These are phyloP conservation scores for Morella rubra DNA, from an alignment of 306 rosid species.

Conservation along the genomic window DNA sequence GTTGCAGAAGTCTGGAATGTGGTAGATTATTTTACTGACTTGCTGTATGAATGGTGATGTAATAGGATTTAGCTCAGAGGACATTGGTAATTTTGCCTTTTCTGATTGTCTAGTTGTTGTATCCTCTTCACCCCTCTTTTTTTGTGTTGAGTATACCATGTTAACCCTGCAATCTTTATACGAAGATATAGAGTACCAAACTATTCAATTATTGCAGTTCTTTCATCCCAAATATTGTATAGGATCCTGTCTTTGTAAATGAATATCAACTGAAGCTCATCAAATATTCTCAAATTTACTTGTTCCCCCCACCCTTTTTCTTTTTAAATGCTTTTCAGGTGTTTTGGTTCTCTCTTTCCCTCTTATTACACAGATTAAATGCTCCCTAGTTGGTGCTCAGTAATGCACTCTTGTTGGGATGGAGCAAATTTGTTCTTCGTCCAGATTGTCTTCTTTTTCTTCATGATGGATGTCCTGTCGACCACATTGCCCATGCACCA, in stretches of 20 bases:
- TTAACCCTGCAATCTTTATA: constrained; percentile 42
- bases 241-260: background rate
- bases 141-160: constrained; percentile 17
- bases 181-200: constrained; percentile 57
- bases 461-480: background rate
- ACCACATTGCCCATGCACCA: background rate
- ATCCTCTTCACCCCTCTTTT: constrained; percentile 32
- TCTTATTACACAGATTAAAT: background rate
- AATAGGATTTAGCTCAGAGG: constrained; percentile 69
- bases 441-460: no score
- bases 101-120: constrained; percentile 64
- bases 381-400: no score
- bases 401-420: no score
- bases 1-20: constrained; percentile 53
- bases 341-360: background rate
- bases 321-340: background rate
- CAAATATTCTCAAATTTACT: no score
- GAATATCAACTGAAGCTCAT: constrained; percentile 36
- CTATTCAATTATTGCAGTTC: constrained; percentile 47
- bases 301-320: background rate
- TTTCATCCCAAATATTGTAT: constrained; percentile 44
- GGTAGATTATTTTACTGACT: constrained; percentile 46
- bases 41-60: constrained; percentile 57
- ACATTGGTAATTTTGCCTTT: constrained; percentile 54
- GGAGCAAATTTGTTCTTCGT: no score